Evolutionary conservation across 257 asterid genomes (phyloP), one percentile per base, ranked within the genome.

Genomic region (Scutellaria barbata): DNA sequence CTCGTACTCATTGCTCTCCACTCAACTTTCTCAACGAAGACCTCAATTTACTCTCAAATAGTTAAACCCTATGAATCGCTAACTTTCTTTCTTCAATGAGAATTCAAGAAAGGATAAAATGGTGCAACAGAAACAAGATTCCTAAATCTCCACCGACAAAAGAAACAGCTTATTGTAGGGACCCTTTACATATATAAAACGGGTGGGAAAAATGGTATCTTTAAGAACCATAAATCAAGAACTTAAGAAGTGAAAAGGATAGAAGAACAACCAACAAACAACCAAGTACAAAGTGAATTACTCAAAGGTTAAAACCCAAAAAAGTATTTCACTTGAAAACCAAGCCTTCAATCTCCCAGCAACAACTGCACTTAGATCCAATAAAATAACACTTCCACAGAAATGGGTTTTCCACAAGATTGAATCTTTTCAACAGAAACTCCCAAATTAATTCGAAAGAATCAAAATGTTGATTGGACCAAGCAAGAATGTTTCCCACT

Each of bases 111-210:
- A 73, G 37, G 65, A 50, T 43, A 13, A 6, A 67, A 69, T 54
- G 47, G 37, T n/a, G 73, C 75, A 30, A 43, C 45, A 62, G 37
- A 65, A 16, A 51, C 56, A 47, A n/a, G 58, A 47, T 46, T 46
- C 62, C 16, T 50, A 70, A 72, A 60, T 72, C 66, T 50, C 81
- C 81, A 76, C 84, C 83, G 85, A 80, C 82, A 72, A 59, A 81
- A 48, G 60, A 66, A 13, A 42, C 56, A 65, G 55, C 63, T 71
- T 43, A 70, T 43, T 60, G 10, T 30, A 13, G 56, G 79, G 77
- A 55, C 46, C 79, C 66, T 47, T 66, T 63, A 30, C 50, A 60
- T n/a, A 54, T 22, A 54, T 46, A 68, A 69, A 77, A 73, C 41
- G 59, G 47, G 20, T 25, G 30, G 45, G 50, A 51, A 42, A 73